Base-by-base conservation (phyloP, 2,329 filamentous ascomycete genomes). In the Nigrospora oryzae region DNA sequence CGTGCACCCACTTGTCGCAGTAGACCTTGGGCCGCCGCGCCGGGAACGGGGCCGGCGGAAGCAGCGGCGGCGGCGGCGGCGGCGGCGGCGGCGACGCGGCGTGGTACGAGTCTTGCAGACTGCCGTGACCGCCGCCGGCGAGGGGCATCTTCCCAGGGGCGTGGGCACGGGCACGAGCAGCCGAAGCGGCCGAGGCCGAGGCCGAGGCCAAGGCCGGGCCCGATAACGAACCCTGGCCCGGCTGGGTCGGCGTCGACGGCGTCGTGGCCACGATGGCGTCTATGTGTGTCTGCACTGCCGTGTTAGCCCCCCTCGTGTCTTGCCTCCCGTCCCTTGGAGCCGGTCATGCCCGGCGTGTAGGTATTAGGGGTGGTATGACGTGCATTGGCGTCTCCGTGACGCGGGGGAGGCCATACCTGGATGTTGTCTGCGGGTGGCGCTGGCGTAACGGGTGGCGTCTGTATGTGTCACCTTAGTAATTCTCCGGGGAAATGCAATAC, bases 1-100 rank as follows among this genome's bases (percentile, higher is more conserved):
- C 83, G 54, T 87, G 83, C 44, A 95, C 83, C 89, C 89, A 96
- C 63, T 91, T 88, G 47, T 89, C 87, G 65, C 89, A 95, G 63
- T 85, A 95, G 19, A 84, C 69, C 61, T 95, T 95, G 46, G 55
- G 51, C 19, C 57, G 59, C 14, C 58, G 56, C 43, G 55, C 56
- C 11, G 44, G 45, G 11, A 37, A 44, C 12, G 43, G 38, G 6
- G 45, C 46, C 31, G 40, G 31, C 40, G 42, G 37, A 30, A 32
- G 45, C 12, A 23, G 51, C 17, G 56, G 59, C 14, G 57, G 56
- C 43, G 55, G 57, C 11, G 44, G 45, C 10, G 36, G 44, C 12
- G 42, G 38, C 8, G 45, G 48, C 31, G 40, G 33, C 40, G 42
- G 37, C 34, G 34, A 44, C 12, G 30, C n/a, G 17, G 40, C 40